Evolutionary conservation across 805 yeast genomes (phyloP), one percentile per base, ranked within the genome.

Genomic region (Yarrowia deformans): DNA sequence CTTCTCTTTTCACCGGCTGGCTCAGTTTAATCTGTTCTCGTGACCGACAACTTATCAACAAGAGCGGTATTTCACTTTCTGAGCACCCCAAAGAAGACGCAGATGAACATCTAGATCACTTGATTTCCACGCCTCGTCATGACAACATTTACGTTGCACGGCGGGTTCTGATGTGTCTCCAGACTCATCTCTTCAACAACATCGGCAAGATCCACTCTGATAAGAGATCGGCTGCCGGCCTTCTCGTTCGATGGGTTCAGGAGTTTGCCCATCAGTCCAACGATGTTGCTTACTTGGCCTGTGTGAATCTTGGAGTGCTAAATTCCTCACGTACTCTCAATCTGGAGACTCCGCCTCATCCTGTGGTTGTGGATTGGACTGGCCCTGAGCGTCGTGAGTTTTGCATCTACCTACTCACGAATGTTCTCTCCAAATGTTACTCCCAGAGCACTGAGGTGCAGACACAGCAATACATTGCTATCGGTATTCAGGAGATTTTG

Each of bases 391-490:
- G 55, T 8, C 56, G 56, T 48, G 46, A 32, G 29, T 91, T 94
- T 74, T 81, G 92, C 40, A 80, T 85, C 3, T 82, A 84, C 73
- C 86, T 93, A 61, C 80, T 93, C 42, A 88, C 90, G 70, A 83
- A 85, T 68, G 82, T 86, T 70, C 81, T 95, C n/a, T 89, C 93
- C 9, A 92, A 91, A 42, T 87, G 92, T 0, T 93, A 93, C 77
- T 89, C 96, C 87, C 93, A 97, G 0, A 89, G 97, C 1, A 90
- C 89, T 42, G 93, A 93, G 75, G 97, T 98, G 0, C 85, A 86
- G 29, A 86, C 87, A 61, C 99, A 95, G 77, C 82, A 90, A 70
- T 90, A 89, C 75, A 83, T 93, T 43, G 97, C 97, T 0, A 90
- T 86, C 77, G 90, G 94, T 0, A 91, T 95, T 85, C 99, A 95